Percentiles rank a stretch among this genome's conserved stretches.
phyloP scores from a whole-genome alignment of 2,329 filamentous ascomycete species.

The Exophiala viscosa region DNA sequence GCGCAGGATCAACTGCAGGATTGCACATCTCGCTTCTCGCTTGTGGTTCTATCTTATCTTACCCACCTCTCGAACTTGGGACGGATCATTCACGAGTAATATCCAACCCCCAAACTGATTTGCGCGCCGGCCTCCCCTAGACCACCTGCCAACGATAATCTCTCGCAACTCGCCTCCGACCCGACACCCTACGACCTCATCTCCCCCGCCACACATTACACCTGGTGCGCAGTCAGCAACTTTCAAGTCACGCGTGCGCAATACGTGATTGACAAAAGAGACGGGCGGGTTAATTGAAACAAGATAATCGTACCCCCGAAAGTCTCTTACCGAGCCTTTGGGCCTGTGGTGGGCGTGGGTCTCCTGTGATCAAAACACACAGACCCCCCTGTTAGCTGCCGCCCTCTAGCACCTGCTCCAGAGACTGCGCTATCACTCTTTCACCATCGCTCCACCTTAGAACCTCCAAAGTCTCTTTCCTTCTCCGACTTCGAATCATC shows the following conservation, averaged over 20 bases:
- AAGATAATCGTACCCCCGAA: conserved; percentile 2
- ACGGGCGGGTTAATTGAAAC: conserved; percentile 1
- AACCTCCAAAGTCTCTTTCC: conserved; percentile 14
- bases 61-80: conserved; percentile 8
- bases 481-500: conserved; percentile 15
- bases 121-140: neutral
- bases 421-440: conserved; percentile 16
- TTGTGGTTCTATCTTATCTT: conserved; percentile 4
- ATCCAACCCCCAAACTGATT: conserved; percentile 9
- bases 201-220: neutral
- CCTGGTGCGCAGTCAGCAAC: neutral
- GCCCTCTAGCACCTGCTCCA: conserved; percentile 14
- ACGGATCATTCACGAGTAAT: too few relatives aligned
- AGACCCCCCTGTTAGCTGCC: conserved; percentile 19
- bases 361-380: conserved; percentile 6
- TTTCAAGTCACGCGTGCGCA: conserved; percentile 5
- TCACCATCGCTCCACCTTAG: conserved; percentile 15
- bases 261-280: neutral
- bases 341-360: conserved; percentile 8
- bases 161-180: neutral
- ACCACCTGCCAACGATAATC: neutral
- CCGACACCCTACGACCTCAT: conserved; percentile 1
- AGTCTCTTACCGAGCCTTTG: conserved; percentile 7
- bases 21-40: conserved; percentile 14
- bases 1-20: neutral